Conservation (phyloP, 1,284 basidiomycete species). For the Anthracocystis setariae region DNA sequence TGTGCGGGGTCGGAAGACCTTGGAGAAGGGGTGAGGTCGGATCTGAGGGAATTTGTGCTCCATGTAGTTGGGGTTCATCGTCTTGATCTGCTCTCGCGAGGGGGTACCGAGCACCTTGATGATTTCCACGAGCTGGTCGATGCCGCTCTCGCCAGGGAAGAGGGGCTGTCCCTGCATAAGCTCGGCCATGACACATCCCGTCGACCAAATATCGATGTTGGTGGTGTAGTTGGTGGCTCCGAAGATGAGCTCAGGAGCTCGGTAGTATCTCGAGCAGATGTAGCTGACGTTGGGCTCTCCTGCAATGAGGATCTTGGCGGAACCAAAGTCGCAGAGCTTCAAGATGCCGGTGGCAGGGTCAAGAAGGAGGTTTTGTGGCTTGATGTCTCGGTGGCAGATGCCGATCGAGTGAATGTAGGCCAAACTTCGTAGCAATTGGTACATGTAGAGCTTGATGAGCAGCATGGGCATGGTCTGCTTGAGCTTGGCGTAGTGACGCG, state of each 20-base stretch:
- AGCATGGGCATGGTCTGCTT: conserved; percentile 99
- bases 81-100: conserved; percentile 99
- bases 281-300: conserved; percentile 99
- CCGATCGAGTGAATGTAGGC: conserved; percentile 98
- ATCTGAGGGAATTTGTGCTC: conserved; percentile 99
- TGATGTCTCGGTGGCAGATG: conserved; percentile 91
- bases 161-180: conserved; percentile 98
- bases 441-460: conserved; percentile 98
- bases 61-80: conserved; percentile 99
- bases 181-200: conserved; percentile 99
- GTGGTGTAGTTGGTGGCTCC: conserved; percentile 99
- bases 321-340: conserved; percentile 99
- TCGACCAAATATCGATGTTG: conserved; percentile 99
- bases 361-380: conserved; percentile 96
- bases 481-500: conserved; percentile 97
- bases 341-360: conserved; percentile 95
- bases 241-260: conserved; percentile 98
- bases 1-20: conserved; percentile 98
- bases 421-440: conserved; percentile 94
- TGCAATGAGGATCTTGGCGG: conserved; percentile 95
- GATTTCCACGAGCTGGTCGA: conserved; percentile 99
- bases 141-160: conserved; percentile 98
- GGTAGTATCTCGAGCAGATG: conserved; percentile 99
- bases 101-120: conserved; percentile 99
- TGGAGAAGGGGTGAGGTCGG: conserved; percentile 75